Percentiles rank a stretch among this genome's conserved stretches.
These are phyloP conservation scores for Pyrenophora teres DNA, from an alignment of 2,329 filamentous ascomycete species.

Conservation along the genomic window DNA sequence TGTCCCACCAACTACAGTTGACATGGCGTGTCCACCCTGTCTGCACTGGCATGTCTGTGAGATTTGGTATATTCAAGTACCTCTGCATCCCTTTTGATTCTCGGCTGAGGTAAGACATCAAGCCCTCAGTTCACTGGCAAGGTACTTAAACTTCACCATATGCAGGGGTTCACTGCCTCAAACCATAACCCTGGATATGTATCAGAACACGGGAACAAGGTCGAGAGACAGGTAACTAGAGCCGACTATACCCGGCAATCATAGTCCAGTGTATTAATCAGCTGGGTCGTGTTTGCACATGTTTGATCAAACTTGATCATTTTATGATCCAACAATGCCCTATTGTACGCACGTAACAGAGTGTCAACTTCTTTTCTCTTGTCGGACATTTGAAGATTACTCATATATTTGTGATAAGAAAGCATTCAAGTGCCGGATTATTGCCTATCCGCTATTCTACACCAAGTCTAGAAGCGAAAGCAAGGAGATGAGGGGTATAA, in stretches of 20 bases:
- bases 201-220: slow-evolving; percentile 22
- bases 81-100: neutral
- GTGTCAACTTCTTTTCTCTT: too few relatives aligned
- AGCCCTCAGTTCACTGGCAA: too few relatives aligned
- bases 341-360: too few relatives aligned
- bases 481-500: slow-evolving; percentile 15
- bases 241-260: slow-evolving; percentile 8
- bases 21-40: too few relatives aligned
- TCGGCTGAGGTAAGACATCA: neutral
- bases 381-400: too few relatives aligned
- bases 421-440: slow-evolving; percentile 1
- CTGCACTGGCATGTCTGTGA: too few relatives aligned
- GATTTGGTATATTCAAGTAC: neutral
- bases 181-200: slow-evolving; percentile 28
- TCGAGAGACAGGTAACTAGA: slow-evolving; percentile 1
- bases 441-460: slow-evolving; percentile 12
- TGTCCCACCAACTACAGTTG: slow-evolving; percentile 1
- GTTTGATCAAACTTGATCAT: too few relatives aligned
- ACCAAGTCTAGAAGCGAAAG: slow-evolving; percentile 14
- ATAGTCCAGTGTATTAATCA: neutral
- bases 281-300: too few relatives aligned
- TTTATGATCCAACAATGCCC: too few relatives aligned
- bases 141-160: slow-evolving; percentile 5
- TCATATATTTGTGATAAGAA: neutral
- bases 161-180: slow-evolving; percentile 23